These are phyloP conservation scores for Pelomyxa schiedti DNA, from an alignment of 78 protist genomes.

Conservation along the genomic window DNA sequence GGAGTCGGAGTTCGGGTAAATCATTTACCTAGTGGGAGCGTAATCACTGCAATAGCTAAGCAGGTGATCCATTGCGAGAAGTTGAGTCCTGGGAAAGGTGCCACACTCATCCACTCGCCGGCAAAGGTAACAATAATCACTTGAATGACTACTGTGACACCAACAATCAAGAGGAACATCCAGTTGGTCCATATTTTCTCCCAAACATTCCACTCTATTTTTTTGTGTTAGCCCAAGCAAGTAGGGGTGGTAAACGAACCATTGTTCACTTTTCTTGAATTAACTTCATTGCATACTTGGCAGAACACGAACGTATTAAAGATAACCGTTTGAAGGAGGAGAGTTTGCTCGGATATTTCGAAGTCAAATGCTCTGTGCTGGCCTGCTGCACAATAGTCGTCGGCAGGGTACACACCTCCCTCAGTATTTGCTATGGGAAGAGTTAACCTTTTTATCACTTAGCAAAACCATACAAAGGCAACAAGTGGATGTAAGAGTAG, in stretches of 20 bases:
- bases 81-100: conserved; percentile 2
- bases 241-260: not conserved
- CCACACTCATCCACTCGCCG: conserved; percentile 28
- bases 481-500: not conserved
- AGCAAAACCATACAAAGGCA: not conserved
- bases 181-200: conserved; percentile 21
- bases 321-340: conserved; percentile 37
- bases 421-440: not conserved
- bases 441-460: conserved; percentile 1
- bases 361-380: too few species aligned
- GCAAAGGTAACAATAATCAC: conserved; percentile 70
- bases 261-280: conserved; percentile 47
- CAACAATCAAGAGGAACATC: conserved; percentile 44
- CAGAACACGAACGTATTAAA: conserved; percentile 90
- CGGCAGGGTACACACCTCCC: not conserved
- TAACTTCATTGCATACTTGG: conserved; percentile 91
- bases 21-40: conserved; percentile 20
- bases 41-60: conserved; percentile 14
- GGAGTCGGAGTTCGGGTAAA: too few species aligned
- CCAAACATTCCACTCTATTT: conserved; percentile 14
- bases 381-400: not conserved
- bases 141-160: conserved; percentile 42
- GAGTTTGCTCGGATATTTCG: not conserved
- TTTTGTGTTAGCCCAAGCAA: not conserved
- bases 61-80: conserved; percentile 38